Percentiles rank a stretch among this genome's conserved stretches.
Conservation (phyloP, 352 stramenopile genomes). For the Albugo candida region DNA sequence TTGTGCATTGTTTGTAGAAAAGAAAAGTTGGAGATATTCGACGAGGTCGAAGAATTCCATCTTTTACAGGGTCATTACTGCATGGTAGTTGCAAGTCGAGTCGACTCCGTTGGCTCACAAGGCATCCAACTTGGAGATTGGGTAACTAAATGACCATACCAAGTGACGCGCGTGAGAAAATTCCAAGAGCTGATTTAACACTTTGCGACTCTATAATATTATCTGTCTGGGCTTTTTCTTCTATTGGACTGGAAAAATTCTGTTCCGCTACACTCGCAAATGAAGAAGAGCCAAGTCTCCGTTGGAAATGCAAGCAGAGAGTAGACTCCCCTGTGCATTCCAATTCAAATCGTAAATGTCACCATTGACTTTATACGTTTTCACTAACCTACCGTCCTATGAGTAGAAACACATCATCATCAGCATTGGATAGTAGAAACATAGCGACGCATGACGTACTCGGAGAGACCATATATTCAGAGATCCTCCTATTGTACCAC, state of each 20-base stretch:
- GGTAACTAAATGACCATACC: no score
- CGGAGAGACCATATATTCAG: conserved; percentile 95
- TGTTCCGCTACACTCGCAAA: conserved; percentile 69
- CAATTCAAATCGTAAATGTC: conserved; percentile 99
- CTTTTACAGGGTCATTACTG: conserved; percentile 84
- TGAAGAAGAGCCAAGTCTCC: conserved; percentile 77
- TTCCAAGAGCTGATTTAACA: no score
- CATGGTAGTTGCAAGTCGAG: conserved; percentile 45
- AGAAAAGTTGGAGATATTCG: conserved; percentile 81
- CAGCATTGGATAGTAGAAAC: conserved; percentile 3
- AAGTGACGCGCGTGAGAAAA: no score
- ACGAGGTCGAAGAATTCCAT: conserved; percentile 85
- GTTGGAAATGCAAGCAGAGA: conserved; percentile 73
- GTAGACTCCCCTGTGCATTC: conserved; percentile 80
- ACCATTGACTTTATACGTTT: conserved; percentile 79
- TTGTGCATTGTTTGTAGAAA: conserved; percentile 14
- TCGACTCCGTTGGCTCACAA: no score
- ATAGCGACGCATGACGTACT: conserved; percentile 44
- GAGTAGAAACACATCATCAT: conserved; percentile 1
- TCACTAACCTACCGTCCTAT: conserved; percentile 57
- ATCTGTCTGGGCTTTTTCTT: no score
- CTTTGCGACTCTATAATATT: no score
- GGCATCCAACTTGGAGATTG: no score
- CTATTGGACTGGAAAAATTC: no score
- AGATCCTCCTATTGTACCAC: conserved; percentile 90